phyloP scores from a whole-genome alignment of 306 rosid genomes.

The Heteromeles arbutifolia region DNA sequence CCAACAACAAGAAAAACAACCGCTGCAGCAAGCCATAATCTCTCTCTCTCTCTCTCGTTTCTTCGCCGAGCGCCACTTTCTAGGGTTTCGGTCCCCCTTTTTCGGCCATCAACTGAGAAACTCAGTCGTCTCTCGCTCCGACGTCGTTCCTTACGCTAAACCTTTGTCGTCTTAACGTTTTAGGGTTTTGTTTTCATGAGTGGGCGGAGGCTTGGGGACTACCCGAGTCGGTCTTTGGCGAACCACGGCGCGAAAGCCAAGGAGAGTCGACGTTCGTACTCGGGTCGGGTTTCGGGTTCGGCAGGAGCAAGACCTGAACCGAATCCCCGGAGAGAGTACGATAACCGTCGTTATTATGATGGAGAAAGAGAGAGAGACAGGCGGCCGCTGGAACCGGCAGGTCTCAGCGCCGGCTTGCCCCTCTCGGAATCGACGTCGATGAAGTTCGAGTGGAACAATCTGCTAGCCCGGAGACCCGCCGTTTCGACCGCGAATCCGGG shows the following conservation, averaged over 20 bases:
- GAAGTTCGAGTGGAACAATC: slow-evolving; percentile 31
- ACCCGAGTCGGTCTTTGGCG: neutral
- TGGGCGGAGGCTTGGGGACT: neutral
- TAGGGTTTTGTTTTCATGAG: neutral
- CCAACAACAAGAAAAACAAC: neutral
- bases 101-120: neutral
- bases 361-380: neutral
- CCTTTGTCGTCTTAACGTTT: neutral
- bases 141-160: neutral
- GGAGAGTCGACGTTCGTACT: neutral
- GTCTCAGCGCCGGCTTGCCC: neutral
- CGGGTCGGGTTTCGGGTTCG: neutral
- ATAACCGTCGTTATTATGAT: neutral
- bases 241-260: neutral
- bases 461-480: slow-evolving; percentile 7
- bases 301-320: neutral
- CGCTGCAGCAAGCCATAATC: neutral
- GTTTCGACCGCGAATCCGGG: neutral
- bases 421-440: neutral
- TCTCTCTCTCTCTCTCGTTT: neutral
- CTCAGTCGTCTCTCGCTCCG: neutral
- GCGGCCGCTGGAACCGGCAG: neutral
- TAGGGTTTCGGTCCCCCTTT: neutral
- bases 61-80: neutral
- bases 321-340: neutral